Evolutionary conservation across 768 basidiomycete genomes (phyloP).

Genomic region (Boletus rubroflammeus): DNA sequence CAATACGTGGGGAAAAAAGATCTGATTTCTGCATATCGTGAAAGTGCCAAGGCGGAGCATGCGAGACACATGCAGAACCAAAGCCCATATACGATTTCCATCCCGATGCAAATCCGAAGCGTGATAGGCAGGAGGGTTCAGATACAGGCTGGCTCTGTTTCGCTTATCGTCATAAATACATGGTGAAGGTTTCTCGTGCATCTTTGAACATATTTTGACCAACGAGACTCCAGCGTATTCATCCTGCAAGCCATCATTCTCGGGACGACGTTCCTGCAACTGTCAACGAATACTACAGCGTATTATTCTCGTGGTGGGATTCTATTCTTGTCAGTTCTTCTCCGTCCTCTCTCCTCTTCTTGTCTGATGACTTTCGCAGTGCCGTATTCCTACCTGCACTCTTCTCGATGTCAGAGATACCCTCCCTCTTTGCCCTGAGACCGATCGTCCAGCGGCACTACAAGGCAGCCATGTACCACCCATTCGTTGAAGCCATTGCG

Average conservation of each 20-base stretch:
- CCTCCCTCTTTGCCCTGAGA: constrained; percentile 43
- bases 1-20: constrained; percentile 46
- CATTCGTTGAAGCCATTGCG: constrained; percentile 45
- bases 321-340: constrained; percentile 64
- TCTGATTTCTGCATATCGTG: constrained; percentile 40
- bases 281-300: constrained; percentile 35
- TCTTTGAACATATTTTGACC: background rate
- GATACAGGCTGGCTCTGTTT: constrained; percentile 41
- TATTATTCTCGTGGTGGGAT: constrained; percentile 71
- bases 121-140: constrained; percentile 46
- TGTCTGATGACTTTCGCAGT: constrained; percentile 28
- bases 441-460: constrained; percentile 44
- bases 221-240: constrained; percentile 34
- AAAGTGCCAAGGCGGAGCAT: constrained; percentile 52
- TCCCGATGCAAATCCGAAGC: constrained; percentile 44
- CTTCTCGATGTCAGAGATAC: constrained; percentile 57
- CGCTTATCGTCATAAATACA: constrained; percentile 30
- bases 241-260: constrained; percentile 32
- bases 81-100: constrained; percentile 50
- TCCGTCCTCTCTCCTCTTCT: background rate
- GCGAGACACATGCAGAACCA: constrained; percentile 42
- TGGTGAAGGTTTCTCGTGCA: constrained; percentile 7
- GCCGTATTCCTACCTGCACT: constrained; percentile 57
- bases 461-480: constrained; percentile 48
- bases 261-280: constrained; percentile 46